Conservation (phyloP, 352 stramenopile genomes). For the Pythium sukuiense region DNA sequence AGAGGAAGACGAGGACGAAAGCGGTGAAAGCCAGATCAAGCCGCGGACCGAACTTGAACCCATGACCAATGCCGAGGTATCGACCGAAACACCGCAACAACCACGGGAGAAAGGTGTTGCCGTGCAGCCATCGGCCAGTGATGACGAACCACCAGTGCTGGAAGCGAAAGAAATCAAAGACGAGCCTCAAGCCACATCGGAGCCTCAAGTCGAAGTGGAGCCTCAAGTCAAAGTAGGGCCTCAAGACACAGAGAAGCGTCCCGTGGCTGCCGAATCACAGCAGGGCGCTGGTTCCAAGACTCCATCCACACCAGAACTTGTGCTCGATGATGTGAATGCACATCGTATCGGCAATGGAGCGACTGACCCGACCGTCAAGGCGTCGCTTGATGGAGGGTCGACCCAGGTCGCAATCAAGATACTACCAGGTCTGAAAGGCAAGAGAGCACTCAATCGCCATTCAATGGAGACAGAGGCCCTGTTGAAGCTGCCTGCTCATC, state of each 20-base stretch:
- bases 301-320: neutral
- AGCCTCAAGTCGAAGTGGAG: no score
- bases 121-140: no score
- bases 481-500: slow-evolving; percentile 4
- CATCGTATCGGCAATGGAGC: neutral
- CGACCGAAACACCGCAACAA: no score
- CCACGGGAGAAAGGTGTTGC: no score
- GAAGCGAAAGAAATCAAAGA: no score
- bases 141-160: no score
- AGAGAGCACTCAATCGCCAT: neutral
- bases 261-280: neutral
- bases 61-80: neutral
- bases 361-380: neutral
- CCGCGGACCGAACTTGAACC: neutral
- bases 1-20: neutral
- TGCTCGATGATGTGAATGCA: neutral
- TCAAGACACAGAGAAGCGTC: neutral
- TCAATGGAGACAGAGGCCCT: neutral
- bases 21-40: neutral
- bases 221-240: no score
- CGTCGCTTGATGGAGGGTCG: neutral
- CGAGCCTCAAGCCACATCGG: no score
- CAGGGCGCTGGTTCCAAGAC: neutral
- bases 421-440: neutral
- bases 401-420: neutral